A percentile compares a stretch with the other conserved stretches of the same genome.
These are phyloP conservation scores for Penicillium steckii DNA, from an alignment of 495 filamentous ascomycete genomes.

Conservation along the genomic window DNA sequence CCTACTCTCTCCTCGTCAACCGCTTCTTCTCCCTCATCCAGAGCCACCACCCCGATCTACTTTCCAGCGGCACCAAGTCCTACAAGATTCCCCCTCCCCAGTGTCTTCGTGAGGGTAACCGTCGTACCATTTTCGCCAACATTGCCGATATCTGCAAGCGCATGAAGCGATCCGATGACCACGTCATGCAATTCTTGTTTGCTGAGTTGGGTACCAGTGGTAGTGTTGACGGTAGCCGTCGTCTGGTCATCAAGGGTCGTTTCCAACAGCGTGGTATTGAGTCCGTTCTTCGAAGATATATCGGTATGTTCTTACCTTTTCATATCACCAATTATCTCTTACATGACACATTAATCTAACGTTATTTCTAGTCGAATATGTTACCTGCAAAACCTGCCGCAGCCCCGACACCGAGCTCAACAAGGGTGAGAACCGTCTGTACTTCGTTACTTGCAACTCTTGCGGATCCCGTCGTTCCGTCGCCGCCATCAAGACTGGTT, in stretches of 20 bases:
- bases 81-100: slow-evolving; percentile 99
- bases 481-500: slow-evolving; percentile 98
- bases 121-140: slow-evolving; percentile 99
- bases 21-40: slow-evolving; percentile 92
- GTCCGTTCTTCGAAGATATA: slow-evolving; percentile 90
- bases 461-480: slow-evolving; percentile 90
- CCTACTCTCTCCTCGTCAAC: slow-evolving; percentile 77
- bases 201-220: slow-evolving; percentile 96
- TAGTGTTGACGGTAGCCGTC: slow-evolving; percentile 86
- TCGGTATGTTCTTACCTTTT: slow-evolving; percentile 60
- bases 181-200: slow-evolving; percentile 95
- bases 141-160: slow-evolving; percentile 87
- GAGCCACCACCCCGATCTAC: slow-evolving; percentile 91
- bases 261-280: slow-evolving; percentile 99
- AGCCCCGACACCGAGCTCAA: slow-evolving; percentile 92
- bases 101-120: slow-evolving; percentile 98
- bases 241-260: slow-evolving; percentile 96
- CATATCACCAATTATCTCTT: neutral
- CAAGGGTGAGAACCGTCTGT: slow-evolving; percentile 97
- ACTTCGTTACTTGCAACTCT: slow-evolving; percentile 81
- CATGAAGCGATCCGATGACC: slow-evolving; percentile 97
- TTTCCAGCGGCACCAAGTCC: slow-evolving; percentile 80
- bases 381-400: slow-evolving; percentile 96
- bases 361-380: slow-evolving; percentile 75
- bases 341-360: slow-evolving; percentile 9